Conservation (phyloP, 2,329 filamentous ascomycete genomes). For the Aschersonia sp. region DNA sequence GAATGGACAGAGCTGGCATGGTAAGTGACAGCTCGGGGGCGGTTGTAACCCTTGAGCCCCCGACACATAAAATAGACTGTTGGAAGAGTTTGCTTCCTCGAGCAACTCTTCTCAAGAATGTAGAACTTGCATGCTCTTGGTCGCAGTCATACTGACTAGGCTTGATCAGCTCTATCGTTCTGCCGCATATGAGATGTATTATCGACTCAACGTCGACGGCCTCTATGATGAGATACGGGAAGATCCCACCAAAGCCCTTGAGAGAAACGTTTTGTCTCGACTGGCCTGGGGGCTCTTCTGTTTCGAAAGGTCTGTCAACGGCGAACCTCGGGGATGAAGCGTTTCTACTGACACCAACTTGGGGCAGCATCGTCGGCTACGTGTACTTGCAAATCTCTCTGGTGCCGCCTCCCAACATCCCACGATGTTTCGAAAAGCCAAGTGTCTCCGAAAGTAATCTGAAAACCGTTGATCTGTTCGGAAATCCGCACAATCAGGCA, state of each 20-base stretch:
- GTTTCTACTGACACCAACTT: background rate
- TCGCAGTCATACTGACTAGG: background rate
- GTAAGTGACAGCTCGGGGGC: background rate
- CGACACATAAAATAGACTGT: too few relatives aligned
- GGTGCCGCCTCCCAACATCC: slow-evolving; percentile 4
- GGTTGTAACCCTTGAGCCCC: too few relatives aligned
- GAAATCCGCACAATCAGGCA: slow-evolving; percentile 1
- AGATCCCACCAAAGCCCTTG: background rate
- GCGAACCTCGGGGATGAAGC: background rate
- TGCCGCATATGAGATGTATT: slow-evolving; percentile 9
- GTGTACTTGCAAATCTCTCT: slow-evolving; percentile 5
- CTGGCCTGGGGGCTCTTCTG: slow-evolving; percentile 8
- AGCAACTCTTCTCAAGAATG: background rate
- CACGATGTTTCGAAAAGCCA: slow-evolving; percentile 4
- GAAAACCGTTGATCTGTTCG: slow-evolving; percentile 5
- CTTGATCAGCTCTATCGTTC: slow-evolving; percentile 9
- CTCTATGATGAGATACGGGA: slow-evolving; percentile 2
- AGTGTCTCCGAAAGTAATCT: background rate
- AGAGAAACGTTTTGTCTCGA: slow-evolving; percentile 4
- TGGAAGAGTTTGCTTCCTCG: too few relatives aligned
- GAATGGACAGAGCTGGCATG: slow-evolving; percentile 6
- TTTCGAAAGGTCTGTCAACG: slow-evolving; percentile 8
- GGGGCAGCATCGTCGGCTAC: slow-evolving; percentile 3
- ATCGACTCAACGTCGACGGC: slow-evolving; percentile 4
- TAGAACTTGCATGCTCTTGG: background rate